Percentiles rank a stretch among this genome's conserved stretches.
Evolutionary conservation across 2,329 filamentous ascomycete species (phyloP).

Genomic region (Fusarium sp.): DNA sequence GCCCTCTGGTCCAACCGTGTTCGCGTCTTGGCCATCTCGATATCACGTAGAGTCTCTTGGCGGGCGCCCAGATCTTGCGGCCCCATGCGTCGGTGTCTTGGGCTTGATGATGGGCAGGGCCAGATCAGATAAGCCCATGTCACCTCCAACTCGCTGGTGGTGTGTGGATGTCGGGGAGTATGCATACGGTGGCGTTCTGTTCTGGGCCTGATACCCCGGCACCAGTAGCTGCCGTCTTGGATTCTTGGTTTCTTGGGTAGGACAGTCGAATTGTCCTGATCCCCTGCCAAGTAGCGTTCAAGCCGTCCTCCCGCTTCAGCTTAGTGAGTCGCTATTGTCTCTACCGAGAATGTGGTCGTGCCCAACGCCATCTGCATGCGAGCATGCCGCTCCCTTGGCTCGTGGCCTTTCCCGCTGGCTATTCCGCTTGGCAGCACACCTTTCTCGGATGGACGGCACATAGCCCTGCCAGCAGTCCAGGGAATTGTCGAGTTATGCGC

Average conservation of each 20-base stretch:
- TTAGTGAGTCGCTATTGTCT: constrained; percentile 18
- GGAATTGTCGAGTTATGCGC: constrained; percentile 15
- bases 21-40: constrained; percentile 18
- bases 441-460: constrained; percentile 43
- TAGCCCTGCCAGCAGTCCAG: constrained; percentile 6
- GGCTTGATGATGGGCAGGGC: constrained; percentile 16
- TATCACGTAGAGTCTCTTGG: background rate
- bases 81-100: background rate
- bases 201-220: constrained; percentile 15
- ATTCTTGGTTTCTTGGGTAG: too few relatives aligned
- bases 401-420: constrained; percentile 22
- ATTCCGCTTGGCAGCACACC: constrained; percentile 39
- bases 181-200: constrained; percentile 22
- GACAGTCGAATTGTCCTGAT: background rate
- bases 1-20: background rate
- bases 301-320: constrained; percentile 16
- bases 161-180: constrained; percentile 34
- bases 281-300: constrained; percentile 19
- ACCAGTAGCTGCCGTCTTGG: background rate
- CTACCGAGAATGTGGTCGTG: constrained; percentile 37
- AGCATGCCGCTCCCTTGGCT: constrained; percentile 28
- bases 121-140: constrained; percentile 30
- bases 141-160: constrained; percentile 17
- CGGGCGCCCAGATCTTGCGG: constrained; percentile 16
- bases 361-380: constrained; percentile 29